Evolutionary conservation across 495 filamentous ascomycete genomes (phyloP), one percentile per base, ranked within the genome.

Genomic region (Jackrogersella multiformis): DNA sequence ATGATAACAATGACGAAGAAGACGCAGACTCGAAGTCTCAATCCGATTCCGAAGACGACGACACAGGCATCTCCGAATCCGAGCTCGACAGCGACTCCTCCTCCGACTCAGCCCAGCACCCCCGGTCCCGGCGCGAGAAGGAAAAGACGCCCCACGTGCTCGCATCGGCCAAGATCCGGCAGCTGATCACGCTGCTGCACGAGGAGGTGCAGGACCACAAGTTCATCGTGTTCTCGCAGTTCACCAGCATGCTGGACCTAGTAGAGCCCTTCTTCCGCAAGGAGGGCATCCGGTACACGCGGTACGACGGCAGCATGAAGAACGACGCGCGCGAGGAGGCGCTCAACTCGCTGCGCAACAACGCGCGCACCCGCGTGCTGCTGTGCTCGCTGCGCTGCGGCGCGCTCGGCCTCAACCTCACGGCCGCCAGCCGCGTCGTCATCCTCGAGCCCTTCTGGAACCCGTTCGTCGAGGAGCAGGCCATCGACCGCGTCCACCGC

Each of bases 401-500:
- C 66, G 92, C 92, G 12, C 76, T 99, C 38, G 95, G 95, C 2
- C 86, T 99, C 13, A 99, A 99, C 76, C 83, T 99, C 26, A 97
- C 96, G 4, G 95, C 94, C 0, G 95, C 95, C 13, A 93, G 90
- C 63, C 85, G 95, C 34, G 95, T 99, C 7, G 86, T 99, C 36
- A 97, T 99, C 72, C 79, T 99, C 28, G 95, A 99, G 73, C 95
- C 95, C 0, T 99, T 98, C 77, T 99, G 95, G 95, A 99, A 99
- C 78, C 95, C 45, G 80, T 99, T 99, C 68, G 91, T 98, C 23
- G 95, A 99, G 84, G 95, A 97, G 76, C 95, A 98, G 83, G 95
- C 95, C 8, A 99, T 99, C 69, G 95, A 99, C 75, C 93, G 95
- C 41, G 95, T 99, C 44, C 95, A 99, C 69, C 92, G 95, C 9